Evolutionary conservation across 2,329 filamentous ascomycete genomes (phyloP).

Genomic region (Seiridium unicorne): DNA sequence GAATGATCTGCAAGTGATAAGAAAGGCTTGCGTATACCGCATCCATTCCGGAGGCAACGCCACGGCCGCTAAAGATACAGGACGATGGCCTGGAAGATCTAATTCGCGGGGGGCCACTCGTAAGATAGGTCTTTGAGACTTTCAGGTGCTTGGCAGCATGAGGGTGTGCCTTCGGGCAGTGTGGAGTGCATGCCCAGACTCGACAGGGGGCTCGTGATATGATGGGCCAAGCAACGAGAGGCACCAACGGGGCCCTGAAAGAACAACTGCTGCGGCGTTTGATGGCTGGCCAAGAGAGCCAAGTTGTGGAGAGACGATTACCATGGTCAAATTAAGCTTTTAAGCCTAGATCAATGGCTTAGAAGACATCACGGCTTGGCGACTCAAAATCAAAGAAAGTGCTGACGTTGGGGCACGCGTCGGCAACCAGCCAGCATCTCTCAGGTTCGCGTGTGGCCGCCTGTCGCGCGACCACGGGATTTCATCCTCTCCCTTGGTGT

Average conservation of each 20-base stretch:
- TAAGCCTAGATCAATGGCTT: not conserved
- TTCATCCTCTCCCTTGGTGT: not conserved
- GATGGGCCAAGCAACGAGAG: not conserved
- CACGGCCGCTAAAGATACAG: not conserved
- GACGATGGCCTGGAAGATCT: not conserved
- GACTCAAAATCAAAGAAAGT: not conserved
- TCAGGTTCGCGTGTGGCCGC: too few relatives aligned
- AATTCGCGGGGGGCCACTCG: not conserved
- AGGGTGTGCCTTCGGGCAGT: not conserved
- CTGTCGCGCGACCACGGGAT: too few relatives aligned
- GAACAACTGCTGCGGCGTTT: not conserved
- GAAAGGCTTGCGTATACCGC: not conserved
- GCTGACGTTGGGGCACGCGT: not conserved
- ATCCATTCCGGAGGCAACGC: not conserved
- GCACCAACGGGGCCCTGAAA: not conserved
- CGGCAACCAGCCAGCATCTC: not conserved
- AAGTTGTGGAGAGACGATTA: not conserved
- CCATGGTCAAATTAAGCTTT: constrained; percentile 4
- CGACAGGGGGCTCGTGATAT: not conserved
- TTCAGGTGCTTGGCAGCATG: not conserved
- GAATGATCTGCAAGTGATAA: constrained; percentile 2
- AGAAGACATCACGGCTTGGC: too few relatives aligned
- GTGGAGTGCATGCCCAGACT: not conserved
- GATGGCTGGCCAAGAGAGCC: constrained; percentile 1
- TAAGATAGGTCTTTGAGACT: not conserved